phyloP scores from a whole-genome alignment of 352 stramenopile genomes.

The Plasmopara muralis region DNA sequence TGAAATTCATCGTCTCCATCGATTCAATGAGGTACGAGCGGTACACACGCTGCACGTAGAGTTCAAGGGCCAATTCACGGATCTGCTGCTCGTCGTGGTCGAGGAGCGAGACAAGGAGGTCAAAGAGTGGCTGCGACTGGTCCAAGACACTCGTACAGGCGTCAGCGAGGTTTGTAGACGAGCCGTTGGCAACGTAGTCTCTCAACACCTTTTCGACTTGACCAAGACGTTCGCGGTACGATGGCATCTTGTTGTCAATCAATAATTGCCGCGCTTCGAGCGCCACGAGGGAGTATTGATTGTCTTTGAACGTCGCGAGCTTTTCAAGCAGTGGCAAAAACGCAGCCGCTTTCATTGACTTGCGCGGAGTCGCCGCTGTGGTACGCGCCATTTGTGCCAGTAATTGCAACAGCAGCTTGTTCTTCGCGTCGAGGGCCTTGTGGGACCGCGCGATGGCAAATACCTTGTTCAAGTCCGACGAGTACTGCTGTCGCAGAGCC shows the following conservation, averaged over 20 bases:
- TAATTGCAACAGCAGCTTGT: constrained; percentile 76
- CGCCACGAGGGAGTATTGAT: constrained; percentile 90
- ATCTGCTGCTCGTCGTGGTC: constrained; percentile 63
- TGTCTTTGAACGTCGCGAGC: constrained; percentile 84
- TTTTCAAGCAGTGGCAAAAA: constrained; percentile 83
- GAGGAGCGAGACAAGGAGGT: constrained; percentile 74
- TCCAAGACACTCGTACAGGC: constrained; percentile 64
- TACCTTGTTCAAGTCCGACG: constrained; percentile 73
- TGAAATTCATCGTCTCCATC: constrained; percentile 66
- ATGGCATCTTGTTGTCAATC: constrained; percentile 95
- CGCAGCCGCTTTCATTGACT: constrained; percentile 49
- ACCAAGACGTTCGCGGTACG: constrained; percentile 86
- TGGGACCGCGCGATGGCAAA: constrained; percentile 90
- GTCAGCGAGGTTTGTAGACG: constrained; percentile 39
- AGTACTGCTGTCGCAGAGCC: constrained; percentile 87
- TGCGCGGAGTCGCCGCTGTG: constrained; percentile 28
- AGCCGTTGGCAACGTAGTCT: constrained; percentile 51
- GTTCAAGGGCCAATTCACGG: constrained; percentile 66
- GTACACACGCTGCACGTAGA: constrained; percentile 84
- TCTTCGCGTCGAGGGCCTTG: constrained; percentile 82
- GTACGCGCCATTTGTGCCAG: constrained; percentile 44
- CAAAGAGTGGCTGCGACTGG: constrained; percentile 81
- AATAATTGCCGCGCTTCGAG: constrained; percentile 94
- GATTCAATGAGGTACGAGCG: constrained; percentile 79
- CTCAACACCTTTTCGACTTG: constrained; percentile 73